Base-by-base conservation (phyloP, 331 rosid genomes). In the Malus hybrid region DNA sequence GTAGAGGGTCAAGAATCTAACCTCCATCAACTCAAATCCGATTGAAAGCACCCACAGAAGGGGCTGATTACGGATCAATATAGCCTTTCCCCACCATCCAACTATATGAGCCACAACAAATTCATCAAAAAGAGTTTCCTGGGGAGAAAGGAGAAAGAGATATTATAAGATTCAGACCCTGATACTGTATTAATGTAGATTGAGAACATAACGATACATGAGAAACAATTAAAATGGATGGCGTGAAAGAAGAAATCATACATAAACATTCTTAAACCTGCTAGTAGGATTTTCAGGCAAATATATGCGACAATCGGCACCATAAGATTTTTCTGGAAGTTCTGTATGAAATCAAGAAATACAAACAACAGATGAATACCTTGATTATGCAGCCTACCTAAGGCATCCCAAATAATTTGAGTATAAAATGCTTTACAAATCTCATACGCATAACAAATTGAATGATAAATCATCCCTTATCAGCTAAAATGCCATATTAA, bases 11-110 rank as follows among this genome's bases (percentile, higher is more conserved):
- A 44, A 82, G 73, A 56, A 67, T 65, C 80, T 31, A 80, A 95
- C 99, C 98, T 95, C 99, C 98, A 95, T 86, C 80, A 88, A 29
- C 85, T 95, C 99, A 83, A 95, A 95, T 70, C 97, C 99, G 36
- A 95, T 83, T 9, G 99, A 95, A 28, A 95, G 77, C 78, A 90
- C 93, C 99, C 99, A 95, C 56, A 95, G 90, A 84, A 95, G 98
- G 39, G 98, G 96, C 83, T 95, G 99, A 80, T 95, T 95, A 57
- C 99, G 99, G 76, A 95, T 90, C 93, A 95, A 80, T 83, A 95
- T 95, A 48, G 99, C 99, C 79, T 95, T 95, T 6, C 99, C 98
- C 99, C 99, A 95, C 99, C 99, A 95, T 11, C 99, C 99, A 85
- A 95, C 89, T 60, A 95, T 87, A 84, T 95, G 99, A 82, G 99